Evolutionary conservation across 169 alveolate species (phyloP).

Genomic region (Plasmodium yoelii): DNA sequence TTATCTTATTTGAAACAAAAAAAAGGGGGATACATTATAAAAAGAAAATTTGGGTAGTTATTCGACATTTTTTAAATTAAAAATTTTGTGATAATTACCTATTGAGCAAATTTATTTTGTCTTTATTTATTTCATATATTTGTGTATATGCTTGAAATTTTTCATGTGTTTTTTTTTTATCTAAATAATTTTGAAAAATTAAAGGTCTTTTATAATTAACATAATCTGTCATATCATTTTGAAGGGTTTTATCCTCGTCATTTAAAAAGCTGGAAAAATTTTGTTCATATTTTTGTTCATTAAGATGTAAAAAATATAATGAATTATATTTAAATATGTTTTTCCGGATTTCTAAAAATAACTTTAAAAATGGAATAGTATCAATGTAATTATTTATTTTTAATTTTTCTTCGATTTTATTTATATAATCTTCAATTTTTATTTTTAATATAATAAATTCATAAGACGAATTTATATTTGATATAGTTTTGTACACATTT

Average conservation of each 20-base stretch:
- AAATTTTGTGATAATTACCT: neutral
- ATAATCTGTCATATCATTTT: conserved; percentile 55
- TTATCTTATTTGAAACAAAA: too few species aligned
- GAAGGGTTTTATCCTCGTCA: conserved; percentile 24
- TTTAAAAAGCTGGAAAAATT: neutral
- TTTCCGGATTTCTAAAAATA: conserved; percentile 52
- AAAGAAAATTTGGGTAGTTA: neutral
- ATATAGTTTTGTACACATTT: conserved; percentile 41
- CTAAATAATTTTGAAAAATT: conserved; percentile 4
- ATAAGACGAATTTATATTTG: conserved; percentile 48
- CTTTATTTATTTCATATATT: conserved; percentile 26
- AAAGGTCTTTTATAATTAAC: conserved; percentile 31
- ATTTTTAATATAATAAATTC: conserved; percentile 54
- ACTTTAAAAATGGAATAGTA: conserved; percentile 23
- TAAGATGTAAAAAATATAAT: neutral
- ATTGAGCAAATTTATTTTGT: conserved; percentile 26
- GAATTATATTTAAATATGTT: conserved; percentile 34
- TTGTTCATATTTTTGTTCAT: conserved; percentile 6
- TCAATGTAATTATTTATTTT: conserved; percentile 18
- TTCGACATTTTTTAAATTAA: neutral
- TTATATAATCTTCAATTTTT: conserved; percentile 18
- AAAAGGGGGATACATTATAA: too few species aligned
- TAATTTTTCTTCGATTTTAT: conserved; percentile 18
- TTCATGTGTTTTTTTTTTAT: conserved; percentile 14
- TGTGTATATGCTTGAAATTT: conserved; percentile 27